phyloP scores from a whole-genome alignment of 2,329 filamentous ascomycete genomes.

The Aureobasidium sp. region DNA sequence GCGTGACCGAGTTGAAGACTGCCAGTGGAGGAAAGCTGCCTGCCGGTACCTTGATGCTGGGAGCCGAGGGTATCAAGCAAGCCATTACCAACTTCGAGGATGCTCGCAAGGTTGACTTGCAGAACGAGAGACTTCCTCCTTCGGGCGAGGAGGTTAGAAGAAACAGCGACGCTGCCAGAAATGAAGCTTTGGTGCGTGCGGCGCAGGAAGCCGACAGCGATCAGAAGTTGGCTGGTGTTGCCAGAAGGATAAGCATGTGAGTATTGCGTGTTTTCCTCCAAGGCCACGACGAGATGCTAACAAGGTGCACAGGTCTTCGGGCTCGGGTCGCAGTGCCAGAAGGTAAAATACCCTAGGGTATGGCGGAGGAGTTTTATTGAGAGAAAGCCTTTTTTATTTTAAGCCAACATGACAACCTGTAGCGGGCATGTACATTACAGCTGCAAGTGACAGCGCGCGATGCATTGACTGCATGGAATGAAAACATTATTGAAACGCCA shows the following conservation, averaged over 20 bases:
- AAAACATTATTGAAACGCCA: background rate
- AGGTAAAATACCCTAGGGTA: background rate
- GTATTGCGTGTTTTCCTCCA: constrained; percentile 25
- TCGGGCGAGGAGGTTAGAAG: constrained; percentile 84
- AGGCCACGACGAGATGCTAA: constrained; percentile 15
- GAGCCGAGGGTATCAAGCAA: constrained; percentile 96
- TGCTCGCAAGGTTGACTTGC: constrained; percentile 88
- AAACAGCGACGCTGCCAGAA: constrained; percentile 71
- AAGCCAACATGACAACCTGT: background rate
- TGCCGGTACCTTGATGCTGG: constrained; percentile 93
- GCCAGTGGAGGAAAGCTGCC: constrained; percentile 86
- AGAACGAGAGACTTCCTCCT: constrained; percentile 90
- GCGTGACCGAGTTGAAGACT: constrained; percentile 95
- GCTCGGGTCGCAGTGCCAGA: constrained; percentile 28
- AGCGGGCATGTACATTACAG: constrained; percentile 8
- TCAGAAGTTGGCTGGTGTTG: constrained; percentile 73
- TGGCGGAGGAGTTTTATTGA: background rate
- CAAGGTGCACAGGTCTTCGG: constrained; percentile 29
- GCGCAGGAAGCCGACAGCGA: constrained; percentile 87
- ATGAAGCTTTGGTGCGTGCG: constrained; percentile 77
- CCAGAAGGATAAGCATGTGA: constrained; percentile 93
- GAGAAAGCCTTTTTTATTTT: background rate
- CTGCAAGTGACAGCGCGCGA: constrained; percentile 6
- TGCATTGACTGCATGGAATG: constrained; percentile 12
- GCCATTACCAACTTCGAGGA: constrained; percentile 96